Conservation (phyloP, 2,329 filamentous ascomycete species). For the Xylaria sp. region DNA sequence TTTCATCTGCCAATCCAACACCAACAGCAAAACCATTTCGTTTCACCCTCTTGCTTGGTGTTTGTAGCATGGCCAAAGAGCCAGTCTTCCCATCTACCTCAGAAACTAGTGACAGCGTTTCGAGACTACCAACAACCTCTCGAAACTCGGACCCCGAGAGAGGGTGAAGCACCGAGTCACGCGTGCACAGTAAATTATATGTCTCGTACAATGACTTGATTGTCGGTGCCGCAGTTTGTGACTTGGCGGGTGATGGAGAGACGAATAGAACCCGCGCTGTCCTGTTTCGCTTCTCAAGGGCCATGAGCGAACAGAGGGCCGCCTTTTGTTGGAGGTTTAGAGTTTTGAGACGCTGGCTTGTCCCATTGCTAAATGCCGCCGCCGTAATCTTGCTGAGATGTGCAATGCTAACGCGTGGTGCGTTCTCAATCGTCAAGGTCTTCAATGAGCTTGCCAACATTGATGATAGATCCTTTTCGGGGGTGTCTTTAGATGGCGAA, state of each 20-base stretch:
- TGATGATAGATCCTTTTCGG: conserved; percentile 57
- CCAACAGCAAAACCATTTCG: conserved; percentile 59
- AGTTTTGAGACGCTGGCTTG: conserved; percentile 81
- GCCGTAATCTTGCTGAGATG: conserved; percentile 94
- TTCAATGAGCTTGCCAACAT: conserved; percentile 65
- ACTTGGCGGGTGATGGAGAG: conserved; percentile 68
- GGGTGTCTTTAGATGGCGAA: conserved; percentile 55
- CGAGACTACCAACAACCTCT: conserved; percentile 88
- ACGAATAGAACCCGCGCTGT: conserved; percentile 55
- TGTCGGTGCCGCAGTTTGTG: conserved; percentile 73
- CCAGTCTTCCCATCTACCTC: conserved; percentile 76
- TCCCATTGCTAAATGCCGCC: conserved; percentile 88
- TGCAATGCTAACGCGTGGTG: conserved; percentile 86
- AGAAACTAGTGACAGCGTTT: conserved; percentile 83
- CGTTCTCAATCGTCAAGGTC: conserved; percentile 76
- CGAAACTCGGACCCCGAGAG: conserved; percentile 92
- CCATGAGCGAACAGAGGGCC: conserved; percentile 86
- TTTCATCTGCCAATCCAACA: conserved; percentile 73
- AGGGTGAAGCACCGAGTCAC: conserved; percentile 88
- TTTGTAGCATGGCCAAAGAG: conserved; percentile 71
- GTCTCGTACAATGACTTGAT: conserved; percentile 85
- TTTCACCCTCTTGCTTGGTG: conserved; percentile 75
- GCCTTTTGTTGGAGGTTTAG: conserved; percentile 98
- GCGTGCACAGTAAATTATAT: conserved; percentile 83
- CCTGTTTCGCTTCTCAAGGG: conserved; percentile 81